Conservation (phyloP, 2,329 filamentous ascomycete species). For the Apiospora saccharicola region DNA sequence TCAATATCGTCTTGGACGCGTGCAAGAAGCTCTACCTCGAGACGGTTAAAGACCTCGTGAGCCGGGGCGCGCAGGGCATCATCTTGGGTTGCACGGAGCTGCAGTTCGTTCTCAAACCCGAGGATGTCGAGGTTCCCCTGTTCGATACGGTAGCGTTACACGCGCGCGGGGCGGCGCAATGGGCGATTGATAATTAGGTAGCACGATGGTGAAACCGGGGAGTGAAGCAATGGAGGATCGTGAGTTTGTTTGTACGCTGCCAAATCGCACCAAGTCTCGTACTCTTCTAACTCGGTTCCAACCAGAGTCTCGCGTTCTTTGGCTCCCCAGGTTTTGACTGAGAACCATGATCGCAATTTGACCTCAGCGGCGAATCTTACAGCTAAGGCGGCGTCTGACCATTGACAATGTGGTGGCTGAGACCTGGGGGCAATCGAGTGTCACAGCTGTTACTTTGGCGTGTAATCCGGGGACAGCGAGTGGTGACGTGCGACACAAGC, state of each 20-base stretch:
- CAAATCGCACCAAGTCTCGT: neutral
- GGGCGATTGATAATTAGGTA: conserved; percentile 13
- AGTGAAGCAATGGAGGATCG: neutral
- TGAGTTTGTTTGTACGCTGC: neutral
- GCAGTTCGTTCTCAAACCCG: conserved; percentile 19
- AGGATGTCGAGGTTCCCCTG: conserved; percentile 15
- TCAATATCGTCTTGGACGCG: conserved; percentile 31
- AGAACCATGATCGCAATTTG: neutral
- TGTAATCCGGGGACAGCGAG: neutral
- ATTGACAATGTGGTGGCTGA: neutral
- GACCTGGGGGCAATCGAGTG: neutral
- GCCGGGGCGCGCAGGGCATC: conserved; percentile 32
- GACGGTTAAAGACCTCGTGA: conserved; percentile 30
- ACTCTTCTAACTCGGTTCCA: too few relatives aligned
- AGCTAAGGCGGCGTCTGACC: neutral
- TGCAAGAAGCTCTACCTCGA: conserved; percentile 30
- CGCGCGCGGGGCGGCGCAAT: conserved; percentile 18
- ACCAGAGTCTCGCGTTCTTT: neutral
- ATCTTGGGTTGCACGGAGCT: conserved; percentile 38
- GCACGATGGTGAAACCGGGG: neutral
- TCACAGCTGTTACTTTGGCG: conserved; percentile 5
- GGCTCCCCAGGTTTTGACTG: neutral
- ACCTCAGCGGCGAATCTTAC: neutral
- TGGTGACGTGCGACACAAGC: neutral
- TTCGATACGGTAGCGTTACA: conserved; percentile 21